phyloP scores from a whole-genome alignment of 148 eudicot genomes.

The Chenopodium quinoa region DNA sequence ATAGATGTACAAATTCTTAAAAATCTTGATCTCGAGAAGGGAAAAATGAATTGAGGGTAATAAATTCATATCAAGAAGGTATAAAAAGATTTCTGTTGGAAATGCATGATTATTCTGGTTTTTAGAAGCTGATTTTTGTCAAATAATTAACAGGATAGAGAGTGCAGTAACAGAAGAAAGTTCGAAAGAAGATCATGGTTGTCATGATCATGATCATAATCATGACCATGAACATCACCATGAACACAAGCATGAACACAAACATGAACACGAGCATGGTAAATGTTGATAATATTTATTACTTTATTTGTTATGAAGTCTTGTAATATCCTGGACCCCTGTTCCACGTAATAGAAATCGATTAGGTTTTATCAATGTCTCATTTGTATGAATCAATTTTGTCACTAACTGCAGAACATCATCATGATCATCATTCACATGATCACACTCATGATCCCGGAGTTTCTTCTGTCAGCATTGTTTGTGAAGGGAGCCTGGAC shows the following conservation, averaged over 20 bases:
- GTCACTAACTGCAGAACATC: conserved; percentile 58
- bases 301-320: not conserved
- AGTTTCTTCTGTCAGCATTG: conserved; percentile 95
- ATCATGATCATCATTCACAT: conserved; percentile 73
- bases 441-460: conserved; percentile 99
- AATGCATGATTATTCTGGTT: not conserved
- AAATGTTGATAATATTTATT: conserved; percentile 13
- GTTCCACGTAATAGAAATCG: not conserved
- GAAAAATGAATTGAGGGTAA: not conserved
- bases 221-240: conserved; percentile 59
- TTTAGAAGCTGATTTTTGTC: conserved; percentile 21
- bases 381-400: conserved; percentile 2
- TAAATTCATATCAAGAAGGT: not conserved
- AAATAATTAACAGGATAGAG: conserved; percentile 65
- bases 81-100: not conserved
- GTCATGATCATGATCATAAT: conserved; percentile 45
- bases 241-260: conserved; percentile 39
- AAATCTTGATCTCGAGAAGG: not conserved
- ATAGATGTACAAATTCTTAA: not conserved
- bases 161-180: conserved; percentile 69
- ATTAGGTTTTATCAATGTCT: not conserved
- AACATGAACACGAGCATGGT: conserved; percentile 75
- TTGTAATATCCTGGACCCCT: not conserved
- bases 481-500: conserved; percentile 96
- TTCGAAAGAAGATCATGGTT: conserved; percentile 62